phyloP scores from a whole-genome alignment of 495 filamentous ascomycete species.

The Lichenothelia convexa region DNA sequence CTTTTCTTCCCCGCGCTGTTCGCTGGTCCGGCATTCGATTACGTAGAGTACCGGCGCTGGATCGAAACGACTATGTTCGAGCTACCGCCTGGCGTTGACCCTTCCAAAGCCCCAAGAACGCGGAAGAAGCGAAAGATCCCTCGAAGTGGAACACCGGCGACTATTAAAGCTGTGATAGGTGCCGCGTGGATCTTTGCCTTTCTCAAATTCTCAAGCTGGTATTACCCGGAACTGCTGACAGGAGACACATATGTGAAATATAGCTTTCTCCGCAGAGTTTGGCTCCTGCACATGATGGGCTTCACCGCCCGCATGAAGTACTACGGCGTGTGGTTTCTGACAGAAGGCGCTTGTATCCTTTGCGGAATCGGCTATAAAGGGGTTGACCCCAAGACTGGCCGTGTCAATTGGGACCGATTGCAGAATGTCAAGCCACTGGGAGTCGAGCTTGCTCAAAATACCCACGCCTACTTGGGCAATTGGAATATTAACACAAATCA shows the following conservation, averaged over 20 bases:
- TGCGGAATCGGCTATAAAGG: slow-evolving; percentile 90
- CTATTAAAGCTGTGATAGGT: slow-evolving; percentile 52
- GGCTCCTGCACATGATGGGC: slow-evolving; percentile 63
- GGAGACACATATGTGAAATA: slow-evolving; percentile 42
- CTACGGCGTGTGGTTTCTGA: slow-evolving; percentile 86
- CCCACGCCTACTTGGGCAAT: slow-evolving; percentile 64
- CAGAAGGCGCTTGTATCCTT: slow-evolving; percentile 88
- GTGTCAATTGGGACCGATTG: slow-evolving; percentile 74
- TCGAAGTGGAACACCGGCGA: slow-evolving; percentile 71
- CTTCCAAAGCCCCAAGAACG: slow-evolving; percentile 61
- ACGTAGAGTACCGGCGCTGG: slow-evolving; percentile 78
- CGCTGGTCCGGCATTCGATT: slow-evolving; percentile 82
- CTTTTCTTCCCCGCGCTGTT: slow-evolving; percentile 87
- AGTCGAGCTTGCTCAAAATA: slow-evolving; percentile 80
- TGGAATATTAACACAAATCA: slow-evolving; percentile 99
- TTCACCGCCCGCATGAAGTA: slow-evolving; percentile 74
- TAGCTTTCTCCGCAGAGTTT: slow-evolving; percentile 51
- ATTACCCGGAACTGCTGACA: slow-evolving; percentile 40
- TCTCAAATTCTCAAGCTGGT: slow-evolving; percentile 51
- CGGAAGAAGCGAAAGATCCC: slow-evolving; percentile 91
- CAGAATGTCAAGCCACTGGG: slow-evolving; percentile 69
- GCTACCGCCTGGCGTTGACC: slow-evolving; percentile 57
- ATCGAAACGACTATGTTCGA: slow-evolving; percentile 91
- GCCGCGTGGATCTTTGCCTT: slow-evolving; percentile 65
- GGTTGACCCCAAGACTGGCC: slow-evolving; percentile 62